Evolutionary conservation across 2,329 filamentous ascomycete genomes (phyloP), one percentile per base, ranked within the genome.

Genomic region (Neurospora sp.): DNA sequence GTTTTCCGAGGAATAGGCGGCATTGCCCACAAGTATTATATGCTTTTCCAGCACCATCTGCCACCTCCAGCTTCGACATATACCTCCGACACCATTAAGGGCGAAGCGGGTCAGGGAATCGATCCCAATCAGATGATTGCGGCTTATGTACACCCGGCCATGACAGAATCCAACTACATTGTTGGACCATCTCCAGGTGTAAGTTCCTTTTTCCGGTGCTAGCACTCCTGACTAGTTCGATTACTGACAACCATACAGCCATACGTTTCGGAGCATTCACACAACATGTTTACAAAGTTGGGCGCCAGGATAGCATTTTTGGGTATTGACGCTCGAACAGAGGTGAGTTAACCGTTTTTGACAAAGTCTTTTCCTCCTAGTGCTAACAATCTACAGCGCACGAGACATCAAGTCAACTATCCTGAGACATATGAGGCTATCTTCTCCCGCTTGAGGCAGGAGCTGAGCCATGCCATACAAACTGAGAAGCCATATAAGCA

Each of bases 1-100:
- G 78, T 99, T 6, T 98, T 99, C 80, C 91, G 91, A 65, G 96
- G 96, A 23, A 88, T 99, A 70, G 96, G 96, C 5, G 93, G 92
- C 39, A 89, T 94, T 69, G 96, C 96, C 1, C 96, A 96, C 84
- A 99, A 99, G 80, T 98, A 98, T 81, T 99, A 99, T 79, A 88
- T 98, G 86, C 87, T 99, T 8, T 99, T 99, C 81, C 96, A 99
- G 81, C 96, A 99, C 75, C 95, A 97, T 76, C 82, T 96, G 67
- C 88, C 94, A 12, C 95, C 95, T 1, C 93, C 95, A 0, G 83
- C 86, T 72, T 94, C 92, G 38, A 97, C 94, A 0, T 97, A 90
- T 78, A 97, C 93, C 2, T 92, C 92, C 1, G 75, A 75, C 66
- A 46, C 71, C 23, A 66, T 74, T 1, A 73, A 88, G 0, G 78